Percentiles rank a stretch among this genome's conserved stretches.
Evolutionary conservation across 225 moss, liverwort and hornwort genomes (phyloP).

Genomic region (Anthoceros angustus): DNA sequence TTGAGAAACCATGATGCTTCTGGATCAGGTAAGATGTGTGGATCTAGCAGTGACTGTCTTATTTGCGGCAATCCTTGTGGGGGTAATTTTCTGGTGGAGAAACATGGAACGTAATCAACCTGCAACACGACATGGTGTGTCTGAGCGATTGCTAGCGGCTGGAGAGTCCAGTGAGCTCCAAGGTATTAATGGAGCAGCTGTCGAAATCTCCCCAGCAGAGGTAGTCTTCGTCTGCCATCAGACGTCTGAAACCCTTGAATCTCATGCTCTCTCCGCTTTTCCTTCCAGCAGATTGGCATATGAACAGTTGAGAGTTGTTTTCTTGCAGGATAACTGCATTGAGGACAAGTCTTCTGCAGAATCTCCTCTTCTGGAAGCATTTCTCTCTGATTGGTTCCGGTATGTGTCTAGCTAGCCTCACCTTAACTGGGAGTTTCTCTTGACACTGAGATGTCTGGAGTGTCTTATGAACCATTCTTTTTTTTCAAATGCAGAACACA

Average conservation of each 20-base stretch:
- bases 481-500: slow-evolving; percentile 37
- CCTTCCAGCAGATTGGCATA: neutral
- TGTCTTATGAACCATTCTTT: neutral
- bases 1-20: no score
- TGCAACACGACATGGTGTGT: neutral
- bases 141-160: slow-evolving; percentile 1
- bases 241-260: neutral
- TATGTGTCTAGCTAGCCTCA: slow-evolving; percentile 11
- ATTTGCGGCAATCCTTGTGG: slow-evolving; percentile 48
- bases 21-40: slow-evolving; percentile 55
- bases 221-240: neutral
- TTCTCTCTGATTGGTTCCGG: slow-evolving; percentile 75
- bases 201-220: slow-evolving; percentile 2
- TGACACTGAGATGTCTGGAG: neutral
- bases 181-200: neutral
- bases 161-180: neutral
- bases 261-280: neutral
- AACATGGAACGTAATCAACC: slow-evolving; percentile 29
- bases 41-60: slow-evolving; percentile 48
- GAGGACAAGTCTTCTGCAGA: slow-evolving; percentile 13
- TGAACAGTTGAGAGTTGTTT: neutral
- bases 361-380: slow-evolving; percentile 47
- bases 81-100: slow-evolving; percentile 67
- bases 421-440: neutral
- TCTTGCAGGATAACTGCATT: slow-evolving; percentile 38